Evolutionary conservation across 306 rosid genomes (phyloP), one percentile per base, ranked within the genome.

Genomic region (Delonix regia): DNA sequence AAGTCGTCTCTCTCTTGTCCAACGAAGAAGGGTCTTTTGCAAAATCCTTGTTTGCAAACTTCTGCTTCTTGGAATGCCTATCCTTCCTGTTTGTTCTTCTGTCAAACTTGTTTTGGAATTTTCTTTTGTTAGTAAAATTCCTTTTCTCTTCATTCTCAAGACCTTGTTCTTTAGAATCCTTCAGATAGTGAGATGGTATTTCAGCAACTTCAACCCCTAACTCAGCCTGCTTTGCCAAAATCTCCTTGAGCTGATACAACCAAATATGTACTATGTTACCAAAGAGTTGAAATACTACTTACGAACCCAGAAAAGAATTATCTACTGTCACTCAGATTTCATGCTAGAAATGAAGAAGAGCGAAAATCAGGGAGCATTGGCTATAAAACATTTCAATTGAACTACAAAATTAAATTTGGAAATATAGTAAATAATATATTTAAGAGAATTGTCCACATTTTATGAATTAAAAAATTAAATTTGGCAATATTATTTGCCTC

Each of bases 131-230:
- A 1, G 12, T 62, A 28, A 68, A 45, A 53, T 75, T 71, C 83
- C 73, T 79, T 61, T 80, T 79, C 38, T 69, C 90, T 77, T 68
- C 86, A 60, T 45, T 83, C 55, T 77, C 70, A 51, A 47, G 69
- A 78, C 78, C 86, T 74, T 71, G 76, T 64, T 81, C 82, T 70
- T 72, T 76, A 10, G 79, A 72, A 78, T 93, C 90, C 78, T 66
- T 85, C 55, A 93, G 89, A 87, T 84, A 93, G 78, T 80, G 36
- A 14, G 94, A 63, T 55, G 99, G 99, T 83, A 95, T 83, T 71
- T 95, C 99, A 24, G 98, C 96, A 68, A 95, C 98, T 95, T 93
- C 97, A 77, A 95, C 59, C 73, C 99, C 99, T 78, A 95, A 80
- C 81, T 93, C 93, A 78, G 93, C 98, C 82, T 95, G 97, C 92